Percentiles rank a stretch among this genome's conserved stretches.
Conservation (phyloP, 2,329 filamentous ascomycete species). For the Cadophora malorum region DNA sequence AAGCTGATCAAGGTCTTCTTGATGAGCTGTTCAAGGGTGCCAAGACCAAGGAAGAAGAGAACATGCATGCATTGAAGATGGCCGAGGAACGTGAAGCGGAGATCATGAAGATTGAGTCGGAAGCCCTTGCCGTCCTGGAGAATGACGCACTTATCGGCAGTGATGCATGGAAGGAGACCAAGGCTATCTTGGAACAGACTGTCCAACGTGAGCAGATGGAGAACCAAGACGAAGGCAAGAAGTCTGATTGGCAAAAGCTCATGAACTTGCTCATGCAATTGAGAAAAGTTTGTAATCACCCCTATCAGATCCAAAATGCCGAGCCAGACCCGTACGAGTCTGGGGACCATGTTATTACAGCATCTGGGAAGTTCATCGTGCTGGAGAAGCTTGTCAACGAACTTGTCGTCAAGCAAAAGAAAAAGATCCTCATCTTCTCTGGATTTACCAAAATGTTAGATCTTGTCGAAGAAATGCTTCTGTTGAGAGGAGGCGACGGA, state of each 20-base stretch:
- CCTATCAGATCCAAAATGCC: constrained; percentile 56
- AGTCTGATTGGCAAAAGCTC: constrained; percentile 58
- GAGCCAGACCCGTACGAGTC: constrained; percentile 65
- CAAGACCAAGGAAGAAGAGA: constrained; percentile 51
- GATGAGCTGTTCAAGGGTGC: constrained; percentile 58
- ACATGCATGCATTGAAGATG: constrained; percentile 45
- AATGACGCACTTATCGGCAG: constrained; percentile 41
- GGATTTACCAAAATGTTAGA: constrained; percentile 90
- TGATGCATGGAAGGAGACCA: constrained; percentile 54
- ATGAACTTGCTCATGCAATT: constrained; percentile 96
- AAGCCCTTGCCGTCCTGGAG: constrained; percentile 46
- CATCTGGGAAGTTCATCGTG: constrained; percentile 85
- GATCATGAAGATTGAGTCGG: constrained; percentile 40
- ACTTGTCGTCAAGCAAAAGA: constrained; percentile 68
- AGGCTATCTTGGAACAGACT: constrained; percentile 51
- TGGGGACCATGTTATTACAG: constrained; percentile 84
- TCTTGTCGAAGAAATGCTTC: constrained; percentile 88
- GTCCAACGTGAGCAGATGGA: constrained; percentile 44
- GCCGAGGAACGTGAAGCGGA: constrained; percentile 46
- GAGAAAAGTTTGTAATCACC: constrained; percentile 91
- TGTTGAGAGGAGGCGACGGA: constrained; percentile 55
- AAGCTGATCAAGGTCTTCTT: constrained; percentile 56
- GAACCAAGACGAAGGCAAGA: constrained; percentile 40
- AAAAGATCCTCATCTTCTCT: constrained; percentile 92
- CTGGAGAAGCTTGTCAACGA: constrained; percentile 86